A percentile compares a stretch with the other conserved stretches of the same genome.
Evolutionary conservation across 129 eudicot genomes (phyloP).

Genomic region (Sambucus nigra): DNA sequence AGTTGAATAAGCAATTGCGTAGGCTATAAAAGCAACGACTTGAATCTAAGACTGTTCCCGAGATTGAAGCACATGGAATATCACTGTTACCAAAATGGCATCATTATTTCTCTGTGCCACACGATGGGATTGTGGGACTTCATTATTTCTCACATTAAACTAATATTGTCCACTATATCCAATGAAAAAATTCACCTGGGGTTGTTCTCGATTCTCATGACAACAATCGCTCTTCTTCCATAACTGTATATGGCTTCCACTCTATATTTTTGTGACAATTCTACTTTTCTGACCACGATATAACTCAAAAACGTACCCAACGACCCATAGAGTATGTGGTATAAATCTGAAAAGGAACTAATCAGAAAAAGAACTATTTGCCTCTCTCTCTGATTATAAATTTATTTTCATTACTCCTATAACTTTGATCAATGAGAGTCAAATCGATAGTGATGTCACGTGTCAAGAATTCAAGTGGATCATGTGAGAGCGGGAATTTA

Average conservation of each 20-base stretch:
- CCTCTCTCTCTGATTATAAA: no score
- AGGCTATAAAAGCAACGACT: no score
- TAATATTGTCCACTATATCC: constrained; percentile 10
- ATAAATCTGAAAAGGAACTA: constrained; percentile 16
- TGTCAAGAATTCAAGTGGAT: no score
- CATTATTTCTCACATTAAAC: constrained; percentile 8
- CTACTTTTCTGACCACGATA: constrained; percentile 16
- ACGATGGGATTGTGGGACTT: constrained; percentile 10
- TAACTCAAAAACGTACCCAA: constrained; percentile 8
- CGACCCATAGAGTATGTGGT: constrained; percentile 48
- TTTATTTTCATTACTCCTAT: no score
- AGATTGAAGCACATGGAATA: no score
- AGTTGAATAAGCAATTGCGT: no score
- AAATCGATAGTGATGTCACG: no score
- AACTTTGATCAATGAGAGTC: no score
- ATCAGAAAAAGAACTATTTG: no score
- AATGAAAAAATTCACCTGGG: constrained; percentile 42
- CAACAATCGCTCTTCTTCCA: constrained; percentile 35
- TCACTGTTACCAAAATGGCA: constrained; percentile 44
- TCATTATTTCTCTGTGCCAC: constrained; percentile 22
- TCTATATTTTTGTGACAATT: constrained; percentile 32
- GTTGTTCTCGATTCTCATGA: constrained; percentile 56
- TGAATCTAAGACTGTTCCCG: no score
- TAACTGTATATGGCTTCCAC: constrained; percentile 34
- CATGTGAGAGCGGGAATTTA: no score